Evolutionary conservation across 2,329 filamentous ascomycete species (phyloP).

Genomic region (Tolypocladium sp.): DNA sequence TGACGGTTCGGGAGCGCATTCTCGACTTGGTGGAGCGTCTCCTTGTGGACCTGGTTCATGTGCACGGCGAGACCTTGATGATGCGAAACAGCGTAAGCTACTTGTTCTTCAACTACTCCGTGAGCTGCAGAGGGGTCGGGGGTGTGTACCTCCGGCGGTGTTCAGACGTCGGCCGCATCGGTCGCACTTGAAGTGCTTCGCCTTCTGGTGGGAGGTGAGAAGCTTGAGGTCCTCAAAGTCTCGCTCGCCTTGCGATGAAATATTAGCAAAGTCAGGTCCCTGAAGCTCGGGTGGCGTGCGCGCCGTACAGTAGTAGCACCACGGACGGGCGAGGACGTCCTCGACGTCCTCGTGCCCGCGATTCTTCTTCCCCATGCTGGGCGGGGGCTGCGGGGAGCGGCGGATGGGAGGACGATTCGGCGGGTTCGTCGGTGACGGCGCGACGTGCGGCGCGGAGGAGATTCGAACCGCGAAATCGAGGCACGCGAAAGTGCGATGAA

Average conservation of each 20-base stretch:
- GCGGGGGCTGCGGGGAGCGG: not conserved
- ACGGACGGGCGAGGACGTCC: conserved; percentile 77
- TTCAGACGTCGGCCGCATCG: conserved; percentile 81
- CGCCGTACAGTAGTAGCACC: conserved; percentile 88
- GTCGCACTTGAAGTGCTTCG: conserved; percentile 99
- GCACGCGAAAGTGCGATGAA: not conserved
- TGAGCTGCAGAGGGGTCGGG: not conserved
- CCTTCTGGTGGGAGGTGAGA: conserved; percentile 93
- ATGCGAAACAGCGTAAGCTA: not conserved
- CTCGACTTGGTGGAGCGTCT: conserved; percentile 76
- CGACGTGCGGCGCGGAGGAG: not conserved
- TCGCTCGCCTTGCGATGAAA: conserved; percentile 56
- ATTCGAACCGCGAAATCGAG: not conserved
- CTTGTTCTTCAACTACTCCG: not conserved
- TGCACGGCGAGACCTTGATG: conserved; percentile 78
- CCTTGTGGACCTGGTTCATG: conserved; percentile 98
- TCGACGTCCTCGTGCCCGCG: conserved; percentile 78
- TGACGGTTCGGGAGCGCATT: conserved; percentile 84
- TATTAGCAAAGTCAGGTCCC: conserved; percentile 3
- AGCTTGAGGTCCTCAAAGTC: conserved; percentile 98
- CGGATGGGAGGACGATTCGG: not conserved
- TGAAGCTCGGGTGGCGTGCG: not conserved
- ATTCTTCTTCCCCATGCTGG: conserved; percentile 78
- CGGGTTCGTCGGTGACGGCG: not conserved
- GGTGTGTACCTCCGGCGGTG: conserved; percentile 74